A percentile compares a stretch with the other conserved stretches of the same genome.
Evolutionary conservation across 805 yeast genomes (phyloP).

Genomic region (Candida koratica): DNA sequence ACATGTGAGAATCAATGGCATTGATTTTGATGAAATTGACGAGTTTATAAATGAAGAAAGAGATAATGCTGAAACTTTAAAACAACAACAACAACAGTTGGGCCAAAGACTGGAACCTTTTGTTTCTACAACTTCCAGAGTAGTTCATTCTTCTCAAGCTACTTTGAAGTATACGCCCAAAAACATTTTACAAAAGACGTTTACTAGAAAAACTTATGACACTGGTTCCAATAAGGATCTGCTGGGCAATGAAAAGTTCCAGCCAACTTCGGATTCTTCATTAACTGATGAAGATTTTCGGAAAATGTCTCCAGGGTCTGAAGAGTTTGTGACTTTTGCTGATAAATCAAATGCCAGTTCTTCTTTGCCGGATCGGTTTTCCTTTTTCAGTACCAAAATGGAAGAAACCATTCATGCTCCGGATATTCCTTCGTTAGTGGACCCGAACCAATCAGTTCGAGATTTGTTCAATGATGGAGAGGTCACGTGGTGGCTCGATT

Average conservation of each 20-base stretch:
- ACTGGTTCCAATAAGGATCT: constrained; percentile 2
- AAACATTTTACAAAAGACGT: constrained; percentile 21
- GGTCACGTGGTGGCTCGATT: constrained; percentile 95
- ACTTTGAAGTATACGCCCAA: constrained; percentile 63
- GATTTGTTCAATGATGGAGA: constrained; percentile 68
- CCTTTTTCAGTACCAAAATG: constrained; percentile 74
- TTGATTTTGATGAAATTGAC: constrained; percentile 87
- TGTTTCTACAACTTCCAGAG: constrained; percentile 10
- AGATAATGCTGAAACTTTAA: constrained; percentile 35
- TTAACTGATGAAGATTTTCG: constrained; percentile 10
- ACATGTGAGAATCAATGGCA: constrained; percentile 58
- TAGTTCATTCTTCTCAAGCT: constrained; percentile 26
- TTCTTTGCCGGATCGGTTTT: constrained; percentile 67
- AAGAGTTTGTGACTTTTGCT: constrained; percentile 13
- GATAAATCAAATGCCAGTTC: constrained; percentile 2
- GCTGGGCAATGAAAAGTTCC: constrained; percentile 8
- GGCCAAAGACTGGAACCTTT: constrained; percentile 10
- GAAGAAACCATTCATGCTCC: constrained; percentile 90
- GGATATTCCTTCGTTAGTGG: constrained; percentile 72
- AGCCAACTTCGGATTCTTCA: constrained; percentile 12
- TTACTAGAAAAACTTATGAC: constrained; percentile 7
- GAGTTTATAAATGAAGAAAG: constrained; percentile 67
- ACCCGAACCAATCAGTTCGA: constrained; percentile 60
- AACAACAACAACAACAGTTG: constrained; percentile 25
- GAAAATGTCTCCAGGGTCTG: constrained; percentile 3